Base-by-base conservation (phyloP, 2,329 filamentous ascomycete genomes). In the Pseudonectria buxi region DNA sequence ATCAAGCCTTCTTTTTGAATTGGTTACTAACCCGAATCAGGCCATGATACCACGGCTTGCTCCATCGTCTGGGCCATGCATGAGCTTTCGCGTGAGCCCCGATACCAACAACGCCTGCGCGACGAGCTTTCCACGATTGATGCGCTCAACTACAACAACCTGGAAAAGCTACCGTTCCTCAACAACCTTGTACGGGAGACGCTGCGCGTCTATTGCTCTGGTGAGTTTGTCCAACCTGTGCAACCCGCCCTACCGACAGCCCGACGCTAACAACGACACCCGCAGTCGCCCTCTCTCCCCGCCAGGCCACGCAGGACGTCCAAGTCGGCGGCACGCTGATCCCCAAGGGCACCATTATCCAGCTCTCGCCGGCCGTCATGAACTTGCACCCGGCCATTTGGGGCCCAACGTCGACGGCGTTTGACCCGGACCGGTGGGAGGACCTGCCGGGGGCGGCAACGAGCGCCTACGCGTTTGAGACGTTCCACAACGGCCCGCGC, bases 41-140 rank as follows among this genome's bases (percentile, higher is more conserved):
- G 52, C 28, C 64, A 69, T 37, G 66, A 70, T 36, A 69, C 67
- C 0, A 69, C 65, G 1, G 65, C 65, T 4, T 59, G 57, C 6
- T 49, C 62, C 0, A 57, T 68, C 43, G 61, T 58, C 3, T 69
- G 65, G 66, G 61, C 61, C 0, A 49, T 63, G 6, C 63, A 68
- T 34, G 54, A 62, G 40, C 52, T 71, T 7, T 53, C 60, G 6
- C 48, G 51, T 24, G 42, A 58, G 15, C 57, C 59, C 1, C 45
- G 57, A 4, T 45, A 64, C 14, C 64, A 69, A 37, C 41, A 56
- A 10, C 56, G 59, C 6, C 52, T 69, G 2, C 57, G 67, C 3
- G 39, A 46, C 2, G 67, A 71, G 35, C 46, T 69, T 30, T 44
- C 24, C 10, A 37, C 36, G 11, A 37, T 38, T 12, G 29, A 30